These are phyloP conservation scores for Dendrobium nobile DNA, from an alignment of 106 monocot species.

Conservation along the genomic window DNA sequence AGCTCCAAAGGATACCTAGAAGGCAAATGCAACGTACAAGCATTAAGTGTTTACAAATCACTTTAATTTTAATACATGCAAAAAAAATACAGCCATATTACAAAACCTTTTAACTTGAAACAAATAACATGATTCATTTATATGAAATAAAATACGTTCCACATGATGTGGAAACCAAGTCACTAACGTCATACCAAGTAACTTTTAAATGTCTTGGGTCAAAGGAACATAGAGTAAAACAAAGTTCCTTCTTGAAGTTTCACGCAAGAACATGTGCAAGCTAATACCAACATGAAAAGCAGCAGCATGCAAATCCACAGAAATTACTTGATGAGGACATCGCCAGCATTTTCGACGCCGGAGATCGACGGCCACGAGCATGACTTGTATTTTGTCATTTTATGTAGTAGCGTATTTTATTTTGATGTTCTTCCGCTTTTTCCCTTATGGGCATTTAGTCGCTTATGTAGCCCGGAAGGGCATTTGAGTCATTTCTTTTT, in stretches of 20 bases:
- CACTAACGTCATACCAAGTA: background rate
- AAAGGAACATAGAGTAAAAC: background rate
- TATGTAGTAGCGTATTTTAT: no score
- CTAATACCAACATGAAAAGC: background rate
- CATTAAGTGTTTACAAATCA: background rate
- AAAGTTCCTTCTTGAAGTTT: background rate
- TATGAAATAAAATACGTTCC: background rate
- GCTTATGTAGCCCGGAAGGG: no score
- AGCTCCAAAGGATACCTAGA: constrained; percentile 97
- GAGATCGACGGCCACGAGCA: no score
- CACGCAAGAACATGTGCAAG: background rate
- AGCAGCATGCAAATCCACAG: background rate
- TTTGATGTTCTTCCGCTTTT: no score
- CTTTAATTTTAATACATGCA: background rate
- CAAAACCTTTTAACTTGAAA: background rate
- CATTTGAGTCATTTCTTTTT: no score
- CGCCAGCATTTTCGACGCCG: no score
- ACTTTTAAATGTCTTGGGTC: background rate
- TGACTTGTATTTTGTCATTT: no score
- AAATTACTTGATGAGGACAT: background rate
- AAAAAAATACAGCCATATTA: background rate
- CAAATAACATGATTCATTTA: background rate
- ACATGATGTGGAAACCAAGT: background rate
- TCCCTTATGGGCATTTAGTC: no score
- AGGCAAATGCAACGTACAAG: background rate